Evolutionary conservation across 495 filamentous ascomycete genomes (phyloP), one percentile per base, ranked within the genome.

Genomic region (Hypoxylon fragiforme): DNA sequence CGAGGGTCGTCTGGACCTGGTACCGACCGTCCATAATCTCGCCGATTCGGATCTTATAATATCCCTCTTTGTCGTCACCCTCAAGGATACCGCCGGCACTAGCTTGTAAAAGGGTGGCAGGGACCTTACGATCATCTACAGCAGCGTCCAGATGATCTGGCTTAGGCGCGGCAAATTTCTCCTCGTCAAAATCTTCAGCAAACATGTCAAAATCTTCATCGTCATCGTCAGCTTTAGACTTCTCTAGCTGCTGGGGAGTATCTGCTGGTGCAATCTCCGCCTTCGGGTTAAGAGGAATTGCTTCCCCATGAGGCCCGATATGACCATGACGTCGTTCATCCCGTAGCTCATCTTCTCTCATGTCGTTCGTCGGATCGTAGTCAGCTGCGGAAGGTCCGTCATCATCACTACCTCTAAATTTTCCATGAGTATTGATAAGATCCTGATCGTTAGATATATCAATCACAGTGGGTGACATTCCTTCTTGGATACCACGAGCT

Each of bases 121-220:
- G 61, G 7, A 56, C 59, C 24, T 56, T 62, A 11, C 69, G 69
- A 11, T 72, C 68, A 16, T 63, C 57, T 7, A 60, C 60, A 26
- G 72, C 68, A 2, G 71, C 70, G 40, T 81, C 78, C 11, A 63
- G 58, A 45, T 54, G 70, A 13, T 69, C 63, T 8, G 71, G 57
- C 15, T 77, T 76, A 15, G 80, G 75, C 9, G 71, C 84, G 5
- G 85, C 89, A 71, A 95, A 95, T 79, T 95, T 92, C 66, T 94
- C 89, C 51, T 95, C 88, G 44, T 87, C 87, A 50, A 90, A 89
- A 45, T 91, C 89, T 34, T 94, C 89, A 13, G 89, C 90, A 69
- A 97, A 97, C 92, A 97, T 98, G 68, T 98, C 95, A 70, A 91
- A 92, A 9, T 89, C 82, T 36, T 83, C 81, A 28, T 82, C 77